Evolutionary conservation across 2,329 filamentous ascomycete species (phyloP), one percentile per base, ranked within the genome.

Genomic region (Hymenoscyphus albidus): DNA sequence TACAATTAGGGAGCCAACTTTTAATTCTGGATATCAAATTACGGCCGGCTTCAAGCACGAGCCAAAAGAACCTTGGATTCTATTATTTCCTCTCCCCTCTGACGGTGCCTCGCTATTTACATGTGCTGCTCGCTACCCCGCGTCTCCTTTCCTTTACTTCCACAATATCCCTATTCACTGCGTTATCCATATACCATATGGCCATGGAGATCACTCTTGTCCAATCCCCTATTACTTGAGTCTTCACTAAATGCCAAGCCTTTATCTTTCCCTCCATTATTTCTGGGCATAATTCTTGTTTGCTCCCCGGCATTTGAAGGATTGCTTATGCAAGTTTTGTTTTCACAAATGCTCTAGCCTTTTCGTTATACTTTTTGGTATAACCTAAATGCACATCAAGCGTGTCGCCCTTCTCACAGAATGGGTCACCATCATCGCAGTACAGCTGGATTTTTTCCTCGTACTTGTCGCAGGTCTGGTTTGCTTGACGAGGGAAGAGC

Each of bases 401-500:
- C 22, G 63, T 67, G 6, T 39, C 62, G 22, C 67, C 68, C 32
- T 58, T 64, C 40, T 67, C 68, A 22, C 68, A 70, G 57, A 70
- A 70, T 31, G 48, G n/a, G 31, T 70, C 68, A 4, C 63, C 59
- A 14, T 60, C 58, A 38, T 63, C 65, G 57, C 68, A 70, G 58
- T 65, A 70, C 3, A 61, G 63, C 58, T 69, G 64, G 4, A 63
- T 68, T 40, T 67, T 64, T 18, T 35, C 57, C 3, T 27, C 14
- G 6, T 18, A 31, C 1, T 38, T 31, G 7, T 18, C 40, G 32
- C 65, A 64, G 6, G 59, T 39, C 3, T 64, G 62, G 14, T 39
- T 59, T 38, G 68, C 64, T 38, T 58, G 22, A 16, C 70, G 67
- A 1, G 67, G 67, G 62, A 72, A 71, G n/a, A 71, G 22, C 54